phyloP scores from a whole-genome alignment of 306 rosid species.

The Quercus gilva region DNA sequence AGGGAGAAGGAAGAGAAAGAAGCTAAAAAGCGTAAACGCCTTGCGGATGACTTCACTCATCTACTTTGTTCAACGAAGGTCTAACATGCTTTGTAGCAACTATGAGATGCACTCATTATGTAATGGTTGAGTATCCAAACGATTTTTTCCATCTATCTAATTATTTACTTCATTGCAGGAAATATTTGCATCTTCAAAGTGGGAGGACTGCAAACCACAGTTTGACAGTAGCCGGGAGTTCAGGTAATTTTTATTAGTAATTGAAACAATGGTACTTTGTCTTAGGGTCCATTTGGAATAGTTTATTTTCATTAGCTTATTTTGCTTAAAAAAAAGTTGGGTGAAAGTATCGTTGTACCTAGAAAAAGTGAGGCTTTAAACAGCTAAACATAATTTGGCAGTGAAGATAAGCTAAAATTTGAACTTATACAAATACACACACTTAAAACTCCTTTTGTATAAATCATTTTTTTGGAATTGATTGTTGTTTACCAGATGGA shows the following conservation, averaged over 20 bases:
- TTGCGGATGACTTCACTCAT: conserved; percentile 63
- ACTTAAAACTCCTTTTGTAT: no score
- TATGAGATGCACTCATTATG: conserved; percentile 12
- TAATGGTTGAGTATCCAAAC: conserved; percentile 16
- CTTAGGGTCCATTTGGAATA: background rate
- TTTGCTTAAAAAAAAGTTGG: background rate
- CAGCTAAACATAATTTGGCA: no score
- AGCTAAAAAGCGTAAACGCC: conserved; percentile 83
- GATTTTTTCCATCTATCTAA: conserved; percentile 1
- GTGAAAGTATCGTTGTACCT: no score
- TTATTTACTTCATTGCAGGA: conserved; percentile 54
- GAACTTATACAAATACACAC: no score
- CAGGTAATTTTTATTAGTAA: conserved; percentile 51
- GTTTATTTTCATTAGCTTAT: background rate
- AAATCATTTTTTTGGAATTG: no score
- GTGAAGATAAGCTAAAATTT: no score
- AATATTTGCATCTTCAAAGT: conserved; percentile 56
- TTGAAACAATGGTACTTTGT: background rate
- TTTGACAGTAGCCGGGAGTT: conserved; percentile 68
- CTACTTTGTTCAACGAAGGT: conserved; percentile 74
- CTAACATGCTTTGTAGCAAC: conserved; percentile 22
- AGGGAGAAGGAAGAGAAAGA: conserved; percentile 93
- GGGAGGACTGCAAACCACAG: conserved; percentile 69
- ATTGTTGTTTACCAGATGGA: background rate
- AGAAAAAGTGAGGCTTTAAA: no score